Evolutionary conservation across 148 eudicot species (phyloP).

Genomic region (Heliosperma pusillum): DNA sequence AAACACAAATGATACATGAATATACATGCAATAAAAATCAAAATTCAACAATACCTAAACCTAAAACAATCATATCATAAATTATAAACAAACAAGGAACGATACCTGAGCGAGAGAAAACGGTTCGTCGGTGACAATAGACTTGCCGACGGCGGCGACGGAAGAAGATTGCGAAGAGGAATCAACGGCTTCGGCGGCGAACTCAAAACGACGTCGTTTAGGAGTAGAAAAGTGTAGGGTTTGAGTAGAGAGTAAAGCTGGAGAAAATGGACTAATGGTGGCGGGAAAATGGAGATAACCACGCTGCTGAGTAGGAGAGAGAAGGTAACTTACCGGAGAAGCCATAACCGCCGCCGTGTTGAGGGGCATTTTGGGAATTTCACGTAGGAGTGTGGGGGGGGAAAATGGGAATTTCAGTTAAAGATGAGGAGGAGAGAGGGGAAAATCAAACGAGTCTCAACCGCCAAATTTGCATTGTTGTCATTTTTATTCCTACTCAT

Average conservation of each 20-base stretch:
- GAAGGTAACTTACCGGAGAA: constrained; percentile 19
- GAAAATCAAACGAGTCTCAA: constrained; percentile 20
- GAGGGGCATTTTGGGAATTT: constrained; percentile 27
- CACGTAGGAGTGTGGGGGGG: not conserved
- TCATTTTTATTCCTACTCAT: constrained; percentile 17
- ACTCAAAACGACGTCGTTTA: constrained; percentile 24
- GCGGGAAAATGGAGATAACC: not conserved
- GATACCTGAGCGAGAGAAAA: constrained; percentile 68
- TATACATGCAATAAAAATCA: not conserved
- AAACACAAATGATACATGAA: not conserved
- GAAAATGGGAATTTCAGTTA: not conserved
- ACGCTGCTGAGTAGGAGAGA: constrained; percentile 32
- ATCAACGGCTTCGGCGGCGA: constrained; percentile 56
- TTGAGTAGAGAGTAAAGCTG: constrained; percentile 1
- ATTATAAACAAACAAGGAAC: too few relatives aligned
- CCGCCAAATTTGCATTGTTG: constrained; percentile 24
- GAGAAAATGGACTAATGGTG: not conserved
- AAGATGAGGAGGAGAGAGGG: constrained; percentile 11
- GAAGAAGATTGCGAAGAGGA: constrained; percentile 61
- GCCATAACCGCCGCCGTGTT: constrained; percentile 15
- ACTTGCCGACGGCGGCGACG: constrained; percentile 6
- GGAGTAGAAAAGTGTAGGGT: constrained; percentile 12
- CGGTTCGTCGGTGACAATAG: constrained; percentile 47
- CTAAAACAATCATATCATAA: not conserved
- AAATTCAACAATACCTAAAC: not conserved